These are phyloP conservation scores for Elasticomyces elasticus DNA, from an alignment of 495 filamentous ascomycete species.

Conservation along the genomic window DNA sequence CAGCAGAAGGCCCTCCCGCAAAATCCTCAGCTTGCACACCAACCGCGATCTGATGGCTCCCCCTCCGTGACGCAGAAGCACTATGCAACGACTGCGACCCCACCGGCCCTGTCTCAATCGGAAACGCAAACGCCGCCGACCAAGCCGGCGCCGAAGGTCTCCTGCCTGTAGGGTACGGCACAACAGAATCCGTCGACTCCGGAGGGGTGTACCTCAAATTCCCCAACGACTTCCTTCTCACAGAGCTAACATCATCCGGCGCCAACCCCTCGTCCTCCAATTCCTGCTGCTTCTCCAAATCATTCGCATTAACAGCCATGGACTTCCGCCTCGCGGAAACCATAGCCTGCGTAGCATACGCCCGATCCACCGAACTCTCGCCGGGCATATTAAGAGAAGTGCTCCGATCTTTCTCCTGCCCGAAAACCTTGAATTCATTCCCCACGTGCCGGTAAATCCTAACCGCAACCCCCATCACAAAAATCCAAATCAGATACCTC, in stretches of 20 bases:
- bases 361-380: conserved; percentile 4
- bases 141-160: conserved; percentile 5
- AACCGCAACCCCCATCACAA: conserved; percentile 52
- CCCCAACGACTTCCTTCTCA: background rate
- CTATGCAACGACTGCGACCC: background rate
- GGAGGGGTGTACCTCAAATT: background rate
- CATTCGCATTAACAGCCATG: background rate
- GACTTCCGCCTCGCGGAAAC: background rate
- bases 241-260: conserved; percentile 4
- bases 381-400: conserved; percentile 3
- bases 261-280: background rate
- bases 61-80: conserved; percentile 1
- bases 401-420: conserved; percentile 6
- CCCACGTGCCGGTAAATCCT: conserved; percentile 60
- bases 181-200: background rate
- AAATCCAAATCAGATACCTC: conserved; percentile 55
- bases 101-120: background rate
- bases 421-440: conserved; percentile 33
- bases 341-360: background rate
- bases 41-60: conserved; percentile 7
- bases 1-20: background rate
- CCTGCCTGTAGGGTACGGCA: background rate
- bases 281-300: background rate
- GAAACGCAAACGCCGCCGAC: conserved; percentile 8
- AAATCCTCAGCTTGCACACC: conserved; percentile 15